Evolutionary conservation across 306 rosid genomes (phyloP).

Genomic region (Herpetospermum pedunculosum): DNA sequence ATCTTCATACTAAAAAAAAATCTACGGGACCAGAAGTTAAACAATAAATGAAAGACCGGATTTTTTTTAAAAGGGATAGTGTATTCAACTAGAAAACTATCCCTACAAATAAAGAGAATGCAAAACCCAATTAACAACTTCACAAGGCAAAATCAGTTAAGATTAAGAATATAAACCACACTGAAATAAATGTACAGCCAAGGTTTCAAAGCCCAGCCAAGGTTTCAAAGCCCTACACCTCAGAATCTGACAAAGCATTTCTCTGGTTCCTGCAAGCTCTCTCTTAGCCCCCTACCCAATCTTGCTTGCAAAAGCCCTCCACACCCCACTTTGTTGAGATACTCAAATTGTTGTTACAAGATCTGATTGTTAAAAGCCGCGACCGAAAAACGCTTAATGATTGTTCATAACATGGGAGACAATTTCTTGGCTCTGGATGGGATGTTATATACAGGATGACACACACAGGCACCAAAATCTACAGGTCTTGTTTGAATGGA

Average conservation of each 20-base stretch:
- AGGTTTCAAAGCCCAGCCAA: not conserved
- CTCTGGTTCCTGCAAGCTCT: not conserved
- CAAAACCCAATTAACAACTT: not conserved
- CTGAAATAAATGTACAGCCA: not conserved
- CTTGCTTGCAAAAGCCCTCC: not conserved
- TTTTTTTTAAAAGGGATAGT: not conserved
- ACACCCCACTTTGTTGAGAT: not conserved
- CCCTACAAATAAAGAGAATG: not conserved
- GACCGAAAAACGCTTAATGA: not conserved
- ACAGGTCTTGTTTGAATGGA: slow-evolving; percentile 5
- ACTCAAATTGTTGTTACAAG: not conserved
- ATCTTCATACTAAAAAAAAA: too few relatives aligned
- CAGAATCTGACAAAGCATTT: not conserved
- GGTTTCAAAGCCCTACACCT: not conserved
- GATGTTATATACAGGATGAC: slow-evolving; percentile 4
- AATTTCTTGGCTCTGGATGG: not conserved
- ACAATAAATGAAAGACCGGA: not conserved
- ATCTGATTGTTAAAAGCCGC: not conserved
- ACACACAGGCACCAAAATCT: not conserved
- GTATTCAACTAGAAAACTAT: not conserved
- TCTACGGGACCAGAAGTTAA: not conserved
- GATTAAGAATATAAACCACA: not conserved
- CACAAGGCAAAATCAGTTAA: not conserved
- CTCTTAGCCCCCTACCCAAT: not conserved
- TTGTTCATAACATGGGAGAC: not conserved